These are phyloP conservation scores for Tephrocybe sp. DNA, from an alignment of 768 basidiomycete species.

Conservation along the genomic window DNA sequence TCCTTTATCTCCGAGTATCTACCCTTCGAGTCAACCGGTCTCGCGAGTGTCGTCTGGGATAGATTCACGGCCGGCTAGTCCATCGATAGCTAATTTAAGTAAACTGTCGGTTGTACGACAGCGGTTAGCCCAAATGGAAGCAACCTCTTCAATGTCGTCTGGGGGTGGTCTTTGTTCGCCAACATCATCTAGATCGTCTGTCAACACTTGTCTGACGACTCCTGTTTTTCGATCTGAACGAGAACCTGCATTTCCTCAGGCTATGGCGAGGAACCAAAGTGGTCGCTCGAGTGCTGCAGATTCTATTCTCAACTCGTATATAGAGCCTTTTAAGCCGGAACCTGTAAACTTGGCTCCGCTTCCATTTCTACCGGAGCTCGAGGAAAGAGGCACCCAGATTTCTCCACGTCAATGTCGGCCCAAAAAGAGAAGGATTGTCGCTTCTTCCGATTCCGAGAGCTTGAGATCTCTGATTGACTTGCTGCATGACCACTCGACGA, in stretches of 20 bases:
- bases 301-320: slow-evolving; percentile 28
- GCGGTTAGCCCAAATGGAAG: slow-evolving; percentile 62
- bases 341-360: neutral
- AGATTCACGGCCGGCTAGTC: slow-evolving; percentile 35
- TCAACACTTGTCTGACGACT: slow-evolving; percentile 11
- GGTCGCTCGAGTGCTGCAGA: slow-evolving; percentile 16
- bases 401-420: neutral
- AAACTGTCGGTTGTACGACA: slow-evolving; percentile 65
- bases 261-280: slow-evolving; percentile 12
- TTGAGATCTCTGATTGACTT: slow-evolving; percentile 9
- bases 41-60: slow-evolving; percentile 18
- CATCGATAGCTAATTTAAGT: slow-evolving; percentile 63
- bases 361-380: neutral
- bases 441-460: neutral
- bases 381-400: neutral
- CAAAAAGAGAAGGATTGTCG: neutral
- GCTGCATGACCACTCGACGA: slow-evolving; percentile 10
- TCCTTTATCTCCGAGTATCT: slow-evolving; percentile 26
- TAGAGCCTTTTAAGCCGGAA: neutral
- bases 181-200: slow-evolving; percentile 11
- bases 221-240: slow-evolving; percentile 6
- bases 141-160: slow-evolving; percentile 25
- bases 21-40: slow-evolving; percentile 22
- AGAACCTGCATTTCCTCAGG: neutral
- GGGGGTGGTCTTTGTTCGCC: slow-evolving; percentile 7